Base-by-base conservation (phyloP, 2,329 filamentous ascomycete species). In the Emergomyces pasteurianus region DNA sequence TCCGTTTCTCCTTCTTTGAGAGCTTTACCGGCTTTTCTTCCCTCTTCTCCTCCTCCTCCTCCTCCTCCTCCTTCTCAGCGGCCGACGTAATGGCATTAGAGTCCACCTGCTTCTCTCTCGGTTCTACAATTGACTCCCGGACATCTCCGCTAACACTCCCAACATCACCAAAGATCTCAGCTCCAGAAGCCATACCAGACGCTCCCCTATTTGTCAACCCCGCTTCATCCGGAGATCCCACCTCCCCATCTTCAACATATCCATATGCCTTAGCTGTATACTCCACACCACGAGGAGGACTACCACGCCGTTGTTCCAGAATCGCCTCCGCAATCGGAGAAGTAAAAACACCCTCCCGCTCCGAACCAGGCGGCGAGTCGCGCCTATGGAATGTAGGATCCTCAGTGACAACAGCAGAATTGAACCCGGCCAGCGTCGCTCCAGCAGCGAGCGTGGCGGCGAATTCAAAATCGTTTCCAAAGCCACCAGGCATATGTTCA, bases 381-480 rank as follows among this genome's bases (percentile, higher is more conserved):
- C 86, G 83, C 58, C 79, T 80, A 64, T 83, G 83, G 67, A 85
- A 90, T 1, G 72, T 76, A 0, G 83, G 82, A 66, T 90, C 80
- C 53, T 88, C 78, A 42, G 87, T 86, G 53, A 90, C 84, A 61
- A 90, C 83, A 47, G 87, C 81, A 4, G 86, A 83, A 67, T 89
- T 81, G 64, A 90, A 90, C 0, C 87, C 87, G 53, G 84, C 82
- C n/a, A 84, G 81, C 68, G 86, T 76, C 56, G 89, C 77, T 1
- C 85, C 86, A 55, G 86, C 88, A 61, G 86, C 86, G 54, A 90
- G 74, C 2, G 82, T 84, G 34, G 87, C 87, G 8, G 85, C 83
- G 65, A 90, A 90, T 58, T 85, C 84, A 9, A 87, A 74, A 65
- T 90, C 87, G 61, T 86, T 81, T 1, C 77, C 82, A 67, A 88